Base-by-base conservation (phyloP, 768 basidiomycete species). In the Pleurotus platypus region DNA sequence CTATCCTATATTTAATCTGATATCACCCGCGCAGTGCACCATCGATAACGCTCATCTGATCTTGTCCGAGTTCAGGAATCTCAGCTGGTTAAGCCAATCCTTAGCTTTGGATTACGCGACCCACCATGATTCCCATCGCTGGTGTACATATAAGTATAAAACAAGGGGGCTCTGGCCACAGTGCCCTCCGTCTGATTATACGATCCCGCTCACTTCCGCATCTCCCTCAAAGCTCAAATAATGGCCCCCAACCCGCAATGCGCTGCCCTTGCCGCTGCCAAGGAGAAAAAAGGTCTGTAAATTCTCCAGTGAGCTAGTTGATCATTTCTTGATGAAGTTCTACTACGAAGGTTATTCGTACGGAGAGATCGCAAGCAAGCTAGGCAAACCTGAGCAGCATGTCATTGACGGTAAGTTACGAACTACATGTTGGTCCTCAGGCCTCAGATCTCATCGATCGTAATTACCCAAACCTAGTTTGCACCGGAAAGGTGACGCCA, bases 161-260 rank as follows among this genome's bases (percentile, higher is more conserved):
- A 35, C 30, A 8, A 35, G 30, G 3, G 30, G 4, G 3, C 4
- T 26, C 5, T 26, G 24, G 30, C 11, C 30, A 4, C 9, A 2
- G 30, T 2, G 7, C 30, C 9, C 9, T 9, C 30, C 30, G 30
- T 35, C 30, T 35, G 30, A 35, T 35, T 11, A 2, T 35, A 35
- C 30, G 30, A 35, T 11, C 11, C 11, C 8, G 30, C 30, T 35
- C 30, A 35, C 30, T 9, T 3, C 30, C 30, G 11, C 30, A 35
- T 35, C 30, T 35, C 8, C 4, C 30, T 11, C 30, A 9, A 35
- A 35, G 30, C 30, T 11, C 8, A 35, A 59, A 68, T 57, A 56
- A 84, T 80, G 79, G 70, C 80, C 48, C 72, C 79, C 55, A 73
- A 77, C 70, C 80, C 80, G 8, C 78, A 77, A 66, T 89, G 88